These are phyloP conservation scores for Adansonia digitata DNA, from an alignment of 345 rosid genomes.

Conservation along the genomic window DNA sequence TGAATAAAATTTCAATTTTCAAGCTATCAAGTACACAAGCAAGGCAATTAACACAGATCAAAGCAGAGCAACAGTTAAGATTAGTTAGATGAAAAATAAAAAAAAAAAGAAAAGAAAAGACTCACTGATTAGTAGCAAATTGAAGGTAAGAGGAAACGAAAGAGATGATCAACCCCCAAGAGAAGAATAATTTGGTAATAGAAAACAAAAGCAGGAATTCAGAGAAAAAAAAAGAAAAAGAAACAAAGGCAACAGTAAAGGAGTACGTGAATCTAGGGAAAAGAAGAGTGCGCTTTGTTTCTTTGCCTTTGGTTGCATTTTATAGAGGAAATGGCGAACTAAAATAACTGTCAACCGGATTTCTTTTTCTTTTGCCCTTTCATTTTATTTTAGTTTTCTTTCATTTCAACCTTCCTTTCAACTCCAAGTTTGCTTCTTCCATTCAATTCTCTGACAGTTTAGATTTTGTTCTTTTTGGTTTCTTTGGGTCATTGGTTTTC, in stretches of 20 bases:
- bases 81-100: no score
- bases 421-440: neutral
- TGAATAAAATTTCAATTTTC: neutral
- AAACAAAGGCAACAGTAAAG: neutral
- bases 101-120: neutral
- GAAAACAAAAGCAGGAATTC: neutral
- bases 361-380: no score
- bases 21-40: neutral
- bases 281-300: neutral
- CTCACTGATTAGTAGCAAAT: neutral
- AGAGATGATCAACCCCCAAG: no score
- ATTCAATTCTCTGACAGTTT: no score
- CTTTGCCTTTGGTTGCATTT: slow-evolving; percentile 9
- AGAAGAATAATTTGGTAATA: neutral
- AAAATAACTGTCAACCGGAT: neutral
- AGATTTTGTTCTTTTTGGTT: no score
- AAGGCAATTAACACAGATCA: neutral
- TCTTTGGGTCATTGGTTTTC: neutral
- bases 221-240: neutral
- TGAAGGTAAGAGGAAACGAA: neutral
- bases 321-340: neutral
- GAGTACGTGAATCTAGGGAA: slow-evolving; percentile 8
- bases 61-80: neutral
- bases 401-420: neutral
- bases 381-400: no score